Base-by-base conservation (phyloP, 768 basidiomycete species). In the Guyanaporus albipodus region DNA sequence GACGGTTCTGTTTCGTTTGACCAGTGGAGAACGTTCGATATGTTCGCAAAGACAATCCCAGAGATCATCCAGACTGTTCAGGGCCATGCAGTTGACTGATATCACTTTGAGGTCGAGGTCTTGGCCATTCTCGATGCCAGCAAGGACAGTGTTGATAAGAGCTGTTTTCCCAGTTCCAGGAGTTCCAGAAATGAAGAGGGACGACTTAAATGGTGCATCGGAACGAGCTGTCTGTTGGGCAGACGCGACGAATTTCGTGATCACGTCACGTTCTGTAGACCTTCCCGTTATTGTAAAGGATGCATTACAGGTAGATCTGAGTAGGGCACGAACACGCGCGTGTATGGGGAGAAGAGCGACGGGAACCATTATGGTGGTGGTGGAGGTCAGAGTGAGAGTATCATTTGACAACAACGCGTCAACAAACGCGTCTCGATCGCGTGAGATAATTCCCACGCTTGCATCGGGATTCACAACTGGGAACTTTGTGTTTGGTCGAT, bases 141-240 rank as follows among this genome's bases (percentile, higher is more conserved):
- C 47, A 18, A 93, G 63, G 23, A 90, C 69, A 5, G 82, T 71
- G 56, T 85, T 83, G 22, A 92, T 79, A 4, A 95, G 71, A 0
- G 90, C 91, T 2, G 90, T 94, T 70, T 95, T 94, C 17, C 91
- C 91, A 3, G 91, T 91, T 1, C 94, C 95, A 4, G 93, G 92
- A 2, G 91, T 81, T 8, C 95, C 95, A 8, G 93, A 94, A 42
- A 97, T 83, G 65, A 94, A 97, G 48, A 95, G 73, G 34, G 79
- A 75, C 9, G 79, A 71, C 22, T 67, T 59, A 19, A 50, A 43
- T 4, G 50, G 49, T 21, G 56, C 57, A 18, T 35, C 24, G 15
- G 44, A 15, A 22, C 26, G 21, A 17, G 61, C 57, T 36, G 64
- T 47, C 23, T 67, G 62, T 19, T 80, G 59, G 59, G 86, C 84